These are phyloP conservation scores for Debaryomyces singareniensis DNA, from an alignment of 1,139 yeast species.

Conservation along the genomic window DNA sequence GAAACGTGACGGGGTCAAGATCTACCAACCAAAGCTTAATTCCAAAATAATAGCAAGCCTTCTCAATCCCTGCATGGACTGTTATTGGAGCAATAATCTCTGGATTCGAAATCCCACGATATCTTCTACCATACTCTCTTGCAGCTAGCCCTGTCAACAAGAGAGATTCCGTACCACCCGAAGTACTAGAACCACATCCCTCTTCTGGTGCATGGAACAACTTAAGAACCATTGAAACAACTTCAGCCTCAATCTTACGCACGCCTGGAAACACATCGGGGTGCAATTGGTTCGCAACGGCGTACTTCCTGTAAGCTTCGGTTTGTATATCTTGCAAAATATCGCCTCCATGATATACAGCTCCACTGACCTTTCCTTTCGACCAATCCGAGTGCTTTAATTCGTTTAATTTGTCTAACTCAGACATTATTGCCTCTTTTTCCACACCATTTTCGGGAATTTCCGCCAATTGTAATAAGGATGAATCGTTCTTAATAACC, in stretches of 20 bases:
- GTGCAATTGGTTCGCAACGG: conserved; percentile 90
- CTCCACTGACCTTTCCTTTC: conserved; percentile 84
- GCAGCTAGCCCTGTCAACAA: conserved; percentile 85
- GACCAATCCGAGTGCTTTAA: conserved; percentile 75
- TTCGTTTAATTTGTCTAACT: conserved; percentile 42
- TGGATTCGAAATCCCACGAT: conserved; percentile 61
- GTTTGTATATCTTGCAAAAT: conserved; percentile 69
- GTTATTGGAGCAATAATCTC: conserved; percentile 88
- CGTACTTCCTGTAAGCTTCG: conserved; percentile 64
- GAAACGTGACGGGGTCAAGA: conserved; percentile 57
- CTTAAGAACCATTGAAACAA: conserved; percentile 82
- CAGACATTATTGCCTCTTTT: conserved; percentile 33
- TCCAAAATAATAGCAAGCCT: conserved; percentile 87
- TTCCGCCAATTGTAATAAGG: conserved; percentile 38
- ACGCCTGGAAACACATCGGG: conserved; percentile 98
- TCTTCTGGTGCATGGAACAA: conserved; percentile 68
- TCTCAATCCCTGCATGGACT: conserved; percentile 92
- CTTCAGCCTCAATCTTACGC: conserved; percentile 93
- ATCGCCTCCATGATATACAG: conserved; percentile 91
- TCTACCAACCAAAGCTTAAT: conserved; percentile 81
- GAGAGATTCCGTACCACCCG: conserved; percentile 96
- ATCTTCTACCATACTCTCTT: conserved; percentile 52
- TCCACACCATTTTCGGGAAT: conserved; percentile 58
- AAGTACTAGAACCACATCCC: conserved; percentile 86
- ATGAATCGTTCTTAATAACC: conserved; percentile 46